A percentile compares a stretch with the other conserved stretches of the same genome.
These are phyloP conservation scores for Misopates orontium DNA, from an alignment of 257 asterid genomes.

Conservation along the genomic window DNA sequence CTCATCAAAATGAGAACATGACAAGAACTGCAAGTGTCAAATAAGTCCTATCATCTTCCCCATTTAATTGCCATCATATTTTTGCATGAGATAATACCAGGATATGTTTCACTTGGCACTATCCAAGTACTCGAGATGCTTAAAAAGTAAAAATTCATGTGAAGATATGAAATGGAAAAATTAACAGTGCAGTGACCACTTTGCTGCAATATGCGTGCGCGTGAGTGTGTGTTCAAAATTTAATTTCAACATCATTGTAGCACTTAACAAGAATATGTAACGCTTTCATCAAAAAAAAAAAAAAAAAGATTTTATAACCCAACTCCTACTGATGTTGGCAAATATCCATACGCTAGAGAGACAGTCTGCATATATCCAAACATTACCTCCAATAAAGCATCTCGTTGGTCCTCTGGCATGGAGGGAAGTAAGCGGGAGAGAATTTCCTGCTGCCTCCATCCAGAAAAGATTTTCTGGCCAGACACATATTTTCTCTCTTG, in stretches of 20 bases:
- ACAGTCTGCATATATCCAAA: neutral
- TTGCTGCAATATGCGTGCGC: neutral
- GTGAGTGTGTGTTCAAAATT: neutral
- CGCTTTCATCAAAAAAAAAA: no score
- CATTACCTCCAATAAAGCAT: no score
- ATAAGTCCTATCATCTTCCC: no score
- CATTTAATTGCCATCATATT: no score
- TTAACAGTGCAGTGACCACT: neutral
- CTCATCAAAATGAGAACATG: neutral
- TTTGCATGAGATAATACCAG: neutral
- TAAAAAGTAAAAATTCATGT: no score
- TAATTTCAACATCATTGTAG: no score
- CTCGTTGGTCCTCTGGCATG: slow-evolving; percentile 49
- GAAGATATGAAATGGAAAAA: neutral
- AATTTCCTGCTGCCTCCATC: slow-evolving; percentile 69
- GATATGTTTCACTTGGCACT: neutral
- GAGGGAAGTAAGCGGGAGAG: slow-evolving; percentile 50
- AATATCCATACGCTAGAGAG: neutral
- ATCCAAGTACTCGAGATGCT: no score
- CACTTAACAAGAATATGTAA: no score
- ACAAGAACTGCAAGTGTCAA: neutral
- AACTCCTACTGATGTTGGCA: no score
- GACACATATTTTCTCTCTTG: slow-evolving; percentile 46
- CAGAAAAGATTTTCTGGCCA: slow-evolving; percentile 69
- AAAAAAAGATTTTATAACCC: no score